A percentile compares a stretch with the other conserved stretches of the same genome.
Evolutionary conservation across 2,329 filamentous ascomycete genomes (phyloP).

Genomic region (Paradendryphiella salina): DNA sequence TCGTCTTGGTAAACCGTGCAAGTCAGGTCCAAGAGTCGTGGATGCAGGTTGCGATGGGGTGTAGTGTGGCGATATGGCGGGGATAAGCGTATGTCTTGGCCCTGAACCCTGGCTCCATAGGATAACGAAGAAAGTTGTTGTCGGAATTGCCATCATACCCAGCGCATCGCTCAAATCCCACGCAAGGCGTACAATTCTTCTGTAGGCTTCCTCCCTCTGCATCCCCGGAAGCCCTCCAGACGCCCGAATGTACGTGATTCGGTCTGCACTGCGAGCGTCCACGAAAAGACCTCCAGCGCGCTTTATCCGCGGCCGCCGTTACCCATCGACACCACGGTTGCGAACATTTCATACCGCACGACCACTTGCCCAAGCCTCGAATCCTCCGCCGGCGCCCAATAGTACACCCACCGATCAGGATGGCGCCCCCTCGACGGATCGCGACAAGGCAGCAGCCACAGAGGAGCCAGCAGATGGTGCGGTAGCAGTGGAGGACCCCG

Average conservation of each 20-base stretch:
- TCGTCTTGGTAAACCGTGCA: neutral
- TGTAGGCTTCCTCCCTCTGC: slow-evolving; percentile 24
- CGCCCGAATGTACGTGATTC: slow-evolving; percentile 49
- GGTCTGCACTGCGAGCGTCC: slow-evolving; percentile 49
- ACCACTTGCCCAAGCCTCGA: slow-evolving; percentile 30
- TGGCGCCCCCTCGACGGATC: slow-evolving; percentile 26
- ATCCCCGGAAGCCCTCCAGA: slow-evolving; percentile 24
- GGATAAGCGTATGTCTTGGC: slow-evolving; percentile 14
- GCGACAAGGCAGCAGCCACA: slow-evolving; percentile 22
- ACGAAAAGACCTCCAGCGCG: slow-evolving; percentile 44
- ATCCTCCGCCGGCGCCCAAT: slow-evolving; percentile 36
- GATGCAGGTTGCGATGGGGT: neutral
- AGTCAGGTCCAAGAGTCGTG: neutral
- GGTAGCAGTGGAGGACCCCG: slow-evolving; percentile 36
- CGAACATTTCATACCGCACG: slow-evolving; percentile 44
- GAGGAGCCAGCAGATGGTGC: slow-evolving; percentile 28
- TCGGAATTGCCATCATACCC: slow-evolving; percentile 20
- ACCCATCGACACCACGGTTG: slow-evolving; percentile 32
- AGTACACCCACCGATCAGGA: slow-evolving; percentile 33
- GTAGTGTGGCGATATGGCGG: slow-evolving; percentile 1
- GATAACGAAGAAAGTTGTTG: slow-evolving; percentile 26
- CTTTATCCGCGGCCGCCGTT: slow-evolving; percentile 45
- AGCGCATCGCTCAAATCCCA: slow-evolving; percentile 22
- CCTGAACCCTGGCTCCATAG: slow-evolving; percentile 17
- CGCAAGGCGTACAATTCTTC: slow-evolving; percentile 14